Base-by-base conservation (phyloP, 345 rosid species). In the Dimocarpus longan region DNA sequence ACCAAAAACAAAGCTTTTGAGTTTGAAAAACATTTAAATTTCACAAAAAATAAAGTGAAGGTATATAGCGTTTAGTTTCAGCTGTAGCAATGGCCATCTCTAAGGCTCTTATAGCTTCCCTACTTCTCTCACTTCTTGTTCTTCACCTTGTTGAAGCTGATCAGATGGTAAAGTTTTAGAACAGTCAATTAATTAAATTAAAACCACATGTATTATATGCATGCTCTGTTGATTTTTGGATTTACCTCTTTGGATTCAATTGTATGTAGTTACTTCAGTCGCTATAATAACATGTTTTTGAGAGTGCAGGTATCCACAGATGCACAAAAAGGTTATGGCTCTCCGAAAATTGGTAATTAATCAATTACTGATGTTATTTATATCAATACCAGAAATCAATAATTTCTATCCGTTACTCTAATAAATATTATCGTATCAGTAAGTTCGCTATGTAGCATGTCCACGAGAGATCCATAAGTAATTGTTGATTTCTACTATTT, bases 71-170 rank as follows among this genome's bases (percentile, higher is more conserved):
- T 32, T 32, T 32, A 6, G 77, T 50, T 44, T 54, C 59, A 16
- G n/a, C n/a, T n/a, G n/a, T n/a, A n/a, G 59, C 59, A 5, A 89
- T 89, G 95, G 89, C 89, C 50, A 50, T 82, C 42, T 72, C 86
- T 22, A 89, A 85, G 80, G 54, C 80, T 74, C 73, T 87, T 63
- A 60, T 86, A 70, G 90, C 90, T 80, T 83, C 86, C 44, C 80
- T 88, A 75, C 86, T 91, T 77, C 65, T 89, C 74, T 91, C 88
- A 70, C 86, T 91, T 66, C 83, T 89, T 57, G 63, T 88, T 73
- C 85, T 89, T 67, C 87, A 83, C 62, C 81, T 85, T 43, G 89
- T 76, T 19, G 77, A 80, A 19, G 90, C 93, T 56, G 87, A 81
- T 68, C 76, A 74, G 69, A 22, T 64, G 84, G 82, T 83, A 82